Base-by-base conservation (phyloP, 108 stramenopile genomes). In the Skeletonema potamos region DNA sequence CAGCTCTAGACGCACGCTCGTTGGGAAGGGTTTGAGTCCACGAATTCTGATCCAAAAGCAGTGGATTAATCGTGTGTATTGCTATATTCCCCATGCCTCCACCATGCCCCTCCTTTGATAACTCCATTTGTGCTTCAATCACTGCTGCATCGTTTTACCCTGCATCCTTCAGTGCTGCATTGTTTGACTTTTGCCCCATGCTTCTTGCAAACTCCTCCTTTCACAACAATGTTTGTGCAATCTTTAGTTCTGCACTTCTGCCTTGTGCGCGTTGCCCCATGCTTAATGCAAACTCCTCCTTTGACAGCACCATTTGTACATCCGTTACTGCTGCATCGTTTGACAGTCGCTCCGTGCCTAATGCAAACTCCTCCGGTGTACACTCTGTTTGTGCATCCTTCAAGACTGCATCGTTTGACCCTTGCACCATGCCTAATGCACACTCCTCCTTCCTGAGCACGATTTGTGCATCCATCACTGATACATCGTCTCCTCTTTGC, bases 101-200 rank as follows among this genome's bases (percentile, higher is more conserved):
- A n/a, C n/a, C n/a, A n/a, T n/a, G n/a, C n/a, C n/a, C n/a, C n/a
- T n/a, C n/a, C n/a, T n/a, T n/a, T n/a, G n/a, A n/a, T n/a, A n/a
- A n/a, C n/a, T n/a, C n/a, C n/a, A n/a, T n/a, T n/a, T n/a, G n/a
- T n/a, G n/a, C n/a, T n/a, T n/a, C n/a, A n/a, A n/a, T n/a, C n/a
- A n/a, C n/a, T n/a, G n/a, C n/a, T n/a, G n/a, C n/a, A n/a, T n/a
- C n/a, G n/a, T n/a, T n/a, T n/a, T n/a, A n/a, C n/a, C n/a, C n/a
- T 54, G 1, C 51, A 54, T 54, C 51, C 51, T 18, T 54, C 51
- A 7, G 5, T 22, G 20, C 20, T 54, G 51, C 51, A 54, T 5
- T 7, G 51, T 41, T 39, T 39, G 20, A 18, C 22, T 41, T 61
- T 22, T 61, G 60, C 60, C 18, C 60, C 60, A 22, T 61, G 60